Evolutionary conservation across 2,329 filamentous ascomycete species (phyloP).

Genomic region (Colletotrichum tofieldiae): DNA sequence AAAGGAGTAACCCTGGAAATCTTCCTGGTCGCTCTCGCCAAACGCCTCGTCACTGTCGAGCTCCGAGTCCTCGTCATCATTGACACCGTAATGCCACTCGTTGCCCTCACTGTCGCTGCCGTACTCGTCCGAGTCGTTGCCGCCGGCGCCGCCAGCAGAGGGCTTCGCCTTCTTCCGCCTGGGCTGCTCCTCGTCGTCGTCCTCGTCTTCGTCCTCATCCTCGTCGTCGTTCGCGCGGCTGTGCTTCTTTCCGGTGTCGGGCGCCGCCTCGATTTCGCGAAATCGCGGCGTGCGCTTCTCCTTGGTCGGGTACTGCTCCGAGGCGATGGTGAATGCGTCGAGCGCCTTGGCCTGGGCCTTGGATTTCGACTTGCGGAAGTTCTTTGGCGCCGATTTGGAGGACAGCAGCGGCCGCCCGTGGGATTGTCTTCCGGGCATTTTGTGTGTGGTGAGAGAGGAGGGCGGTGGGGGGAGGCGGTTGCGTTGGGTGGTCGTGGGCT

Average conservation of each 20-base stretch:
- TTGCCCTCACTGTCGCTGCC: conserved; percentile 90
- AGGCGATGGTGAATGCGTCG: conserved; percentile 72
- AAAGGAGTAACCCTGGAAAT: conserved; percentile 81
- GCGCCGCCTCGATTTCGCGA: conserved; percentile 64
- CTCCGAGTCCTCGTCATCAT: conserved; percentile 74
- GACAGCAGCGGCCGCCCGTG: conserved; percentile 69
- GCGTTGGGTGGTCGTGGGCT: conserved; percentile 3
- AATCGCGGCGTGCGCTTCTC: conserved; percentile 65
- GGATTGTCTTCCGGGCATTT: conserved; percentile 73
- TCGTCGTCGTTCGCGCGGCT: conserved; percentile 44
- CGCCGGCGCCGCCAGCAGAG: conserved; percentile 60
- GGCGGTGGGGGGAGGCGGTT: neutral
- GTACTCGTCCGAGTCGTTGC: conserved; percentile 75
- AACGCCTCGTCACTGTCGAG: conserved; percentile 85
- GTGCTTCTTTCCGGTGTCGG: conserved; percentile 49
- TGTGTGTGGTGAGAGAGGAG: neutral
- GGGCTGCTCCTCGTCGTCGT: conserved; percentile 65
- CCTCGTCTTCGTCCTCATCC: conserved; percentile 57
- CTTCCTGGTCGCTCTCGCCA: conserved; percentile 89
- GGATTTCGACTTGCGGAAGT: conserved; percentile 63
- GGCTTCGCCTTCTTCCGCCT: conserved; percentile 60
- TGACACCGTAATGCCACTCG: conserved; percentile 83
- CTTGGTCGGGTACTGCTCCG: conserved; percentile 65
- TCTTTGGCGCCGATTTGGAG: conserved; percentile 52
- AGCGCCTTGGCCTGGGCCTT: conserved; percentile 65